Evolutionary conservation across 495 filamentous ascomycete genomes (phyloP), one percentile per base, ranked within the genome.

Genomic region (Penicillium macrosclerotiorum): DNA sequence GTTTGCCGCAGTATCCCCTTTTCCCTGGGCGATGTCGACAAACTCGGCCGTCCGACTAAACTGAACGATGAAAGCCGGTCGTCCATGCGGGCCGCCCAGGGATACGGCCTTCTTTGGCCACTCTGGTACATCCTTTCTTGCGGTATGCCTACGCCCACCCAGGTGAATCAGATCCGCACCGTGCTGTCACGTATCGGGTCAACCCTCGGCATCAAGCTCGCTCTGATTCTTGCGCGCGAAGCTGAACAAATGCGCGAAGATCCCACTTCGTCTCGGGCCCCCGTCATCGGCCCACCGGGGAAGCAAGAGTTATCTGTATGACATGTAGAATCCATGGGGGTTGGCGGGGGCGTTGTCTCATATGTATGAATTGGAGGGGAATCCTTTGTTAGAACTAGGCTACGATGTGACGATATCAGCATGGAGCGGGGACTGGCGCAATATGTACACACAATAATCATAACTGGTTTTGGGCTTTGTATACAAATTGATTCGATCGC

Each of bases 1-100:
- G 54, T 62, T 36, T 74, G 68, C 41, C 62, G 57, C n/a, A 71
- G 68, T 31, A 61, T 74, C 17, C 69, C 69, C 1, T 74, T 65
- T 38, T 51, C 49, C 0, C 36, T 73, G n/a, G 59, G 60, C 3
- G 64, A 72, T 23, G 57, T 74, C 32, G 71, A 74, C 30, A 51
- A 39, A 16, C 46, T 62, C 5, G 71, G 69, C 7, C 66, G 63
- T 3, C 60, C 59, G 3, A 51, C 43, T 8, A 42, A 47, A 0
- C 45, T 52, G 4, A 22, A 33, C 4, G 47, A 51, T n/a, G 32
- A 37, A 13, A 47, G 42, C 9, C 42, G 45, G 19, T 49, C 54
- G 3, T n/a, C n/a, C n/a, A 45, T 68, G 2, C 65, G 68, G 12
- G 67, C 64, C 8, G 62, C 64, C 4, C 60, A 67, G 12, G 66